Conservation (phyloP, 148 eudicot genomes). For the Spergularia bocconei region DNA sequence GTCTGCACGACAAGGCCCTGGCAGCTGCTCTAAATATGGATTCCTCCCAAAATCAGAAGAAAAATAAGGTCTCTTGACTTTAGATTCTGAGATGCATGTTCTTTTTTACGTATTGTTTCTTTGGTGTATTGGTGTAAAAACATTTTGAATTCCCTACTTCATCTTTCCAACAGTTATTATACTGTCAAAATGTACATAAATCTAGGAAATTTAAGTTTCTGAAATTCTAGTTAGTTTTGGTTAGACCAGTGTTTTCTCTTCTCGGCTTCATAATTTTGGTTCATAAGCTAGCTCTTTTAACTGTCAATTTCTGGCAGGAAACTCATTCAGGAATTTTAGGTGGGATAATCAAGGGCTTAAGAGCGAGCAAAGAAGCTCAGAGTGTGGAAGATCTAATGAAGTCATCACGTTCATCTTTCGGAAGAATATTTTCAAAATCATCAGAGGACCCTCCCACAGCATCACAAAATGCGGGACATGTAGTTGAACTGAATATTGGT, state of each 20-base stretch:
- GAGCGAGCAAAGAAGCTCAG: constrained; percentile 46
- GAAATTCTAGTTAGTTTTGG: background rate
- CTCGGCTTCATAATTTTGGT: constrained; percentile 15
- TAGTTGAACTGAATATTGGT: constrained; percentile 67
- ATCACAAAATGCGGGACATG: constrained; percentile 33
- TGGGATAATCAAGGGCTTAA: constrained; percentile 65
- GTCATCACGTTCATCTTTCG: constrained; percentile 41
- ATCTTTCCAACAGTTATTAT: background rate
- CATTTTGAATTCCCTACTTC: background rate
- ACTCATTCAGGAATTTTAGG: constrained; percentile 49
- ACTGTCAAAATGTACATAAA: background rate
- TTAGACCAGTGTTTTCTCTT: background rate
- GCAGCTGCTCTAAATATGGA: constrained; percentile 62
- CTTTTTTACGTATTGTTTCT: background rate
- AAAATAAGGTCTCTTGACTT: constrained; percentile 44
- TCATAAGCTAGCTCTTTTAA: constrained; percentile 13
- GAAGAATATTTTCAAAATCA: constrained; percentile 56
- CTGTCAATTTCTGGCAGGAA: constrained; percentile 35
- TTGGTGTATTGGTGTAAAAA: background rate
- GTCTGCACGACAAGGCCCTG: constrained; percentile 75
- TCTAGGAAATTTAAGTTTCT: background rate
- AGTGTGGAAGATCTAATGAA: constrained; percentile 28
- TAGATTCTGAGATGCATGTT: background rate
- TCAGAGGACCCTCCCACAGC: constrained; percentile 36
- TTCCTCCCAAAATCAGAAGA: constrained; percentile 45